Percentiles rank a stretch among this genome's conserved stretches.
phyloP scores from a whole-genome alignment of 306 rosid genomes.

The Dalbergia cultrata region DNA sequence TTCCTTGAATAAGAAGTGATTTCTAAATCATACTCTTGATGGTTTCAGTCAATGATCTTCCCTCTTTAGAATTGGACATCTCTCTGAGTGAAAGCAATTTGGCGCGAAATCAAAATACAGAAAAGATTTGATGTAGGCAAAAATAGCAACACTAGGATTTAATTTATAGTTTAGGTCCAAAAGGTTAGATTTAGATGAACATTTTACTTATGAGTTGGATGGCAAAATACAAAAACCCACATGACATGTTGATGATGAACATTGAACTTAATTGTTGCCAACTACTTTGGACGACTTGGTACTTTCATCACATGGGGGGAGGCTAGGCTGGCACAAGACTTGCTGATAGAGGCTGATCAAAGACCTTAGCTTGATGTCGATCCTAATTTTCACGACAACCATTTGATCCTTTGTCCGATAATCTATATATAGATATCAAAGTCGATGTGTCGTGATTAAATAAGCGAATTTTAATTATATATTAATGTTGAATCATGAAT shows the following conservation, averaged over 20 bases:
- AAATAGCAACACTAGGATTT: constrained; percentile 2
- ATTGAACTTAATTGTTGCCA: constrained; percentile 39
- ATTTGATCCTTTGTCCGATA: neutral
- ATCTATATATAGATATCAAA: too few relatives aligned
- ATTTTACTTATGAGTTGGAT: constrained; percentile 35
- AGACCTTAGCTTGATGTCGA: constrained; percentile 15
- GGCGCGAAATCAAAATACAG: neutral
- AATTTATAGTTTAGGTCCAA: constrained; percentile 24
- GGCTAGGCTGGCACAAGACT: constrained; percentile 39
- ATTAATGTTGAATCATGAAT: too few relatives aligned
- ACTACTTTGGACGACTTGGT: constrained; percentile 38
- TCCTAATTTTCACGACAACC: neutral
- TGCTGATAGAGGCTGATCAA: constrained; percentile 21
- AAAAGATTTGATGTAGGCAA: neutral
- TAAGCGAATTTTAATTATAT: too few relatives aligned
- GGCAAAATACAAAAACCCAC: constrained; percentile 15
- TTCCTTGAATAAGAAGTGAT: neutral
- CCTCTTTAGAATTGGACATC: constrained; percentile 4
- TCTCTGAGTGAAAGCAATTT: neutral
- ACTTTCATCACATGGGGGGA: constrained; percentile 51
- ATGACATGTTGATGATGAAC: constrained; percentile 32
- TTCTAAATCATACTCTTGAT: neutral
- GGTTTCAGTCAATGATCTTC: neutral
- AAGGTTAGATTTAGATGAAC: neutral
- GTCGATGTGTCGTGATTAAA: too few relatives aligned